A percentile compares a stretch with the other conserved stretches of the same genome.
phyloP scores from a whole-genome alignment of 306 rosid genomes.

The Phaseolus lunatus region DNA sequence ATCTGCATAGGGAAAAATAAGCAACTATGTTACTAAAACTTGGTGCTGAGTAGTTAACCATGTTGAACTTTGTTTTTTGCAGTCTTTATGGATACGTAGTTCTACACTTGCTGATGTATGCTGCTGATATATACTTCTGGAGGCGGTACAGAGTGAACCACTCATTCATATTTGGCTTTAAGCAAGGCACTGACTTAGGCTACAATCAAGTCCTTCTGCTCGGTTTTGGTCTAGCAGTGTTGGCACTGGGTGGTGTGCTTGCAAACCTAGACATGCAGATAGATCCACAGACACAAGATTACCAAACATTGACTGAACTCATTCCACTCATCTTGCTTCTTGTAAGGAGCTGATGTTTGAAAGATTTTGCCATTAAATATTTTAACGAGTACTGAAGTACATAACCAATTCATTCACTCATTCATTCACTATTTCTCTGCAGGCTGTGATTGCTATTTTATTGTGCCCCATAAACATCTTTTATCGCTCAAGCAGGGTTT shows the following conservation, averaged over 20 bases:
- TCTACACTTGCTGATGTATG: slow-evolving; percentile 76
- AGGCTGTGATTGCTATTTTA: slow-evolving; percentile 52
- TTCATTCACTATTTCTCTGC: slow-evolving; percentile 21
- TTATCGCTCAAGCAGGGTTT: slow-evolving; percentile 64
- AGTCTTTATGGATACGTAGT: slow-evolving; percentile 70
- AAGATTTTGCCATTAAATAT: neutral
- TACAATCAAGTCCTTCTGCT: slow-evolving; percentile 62
- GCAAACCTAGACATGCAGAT: slow-evolving; percentile 77
- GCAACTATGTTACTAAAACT: neutral
- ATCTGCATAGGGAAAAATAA: neutral
- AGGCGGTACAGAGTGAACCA: slow-evolving; percentile 65
- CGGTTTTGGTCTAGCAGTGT: slow-evolving; percentile 55
- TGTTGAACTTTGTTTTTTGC: slow-evolving; percentile 40
- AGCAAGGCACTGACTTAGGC: slow-evolving; percentile 67
- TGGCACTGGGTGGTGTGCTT: slow-evolving; percentile 66
- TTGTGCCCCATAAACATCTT: slow-evolving; percentile 67
- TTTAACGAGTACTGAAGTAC: neutral
- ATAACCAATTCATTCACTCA: neutral
- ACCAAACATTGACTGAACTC: slow-evolving; percentile 62
- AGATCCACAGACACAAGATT: slow-evolving; percentile 60
- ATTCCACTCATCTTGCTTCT: slow-evolving; percentile 64
- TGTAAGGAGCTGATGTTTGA: slow-evolving; percentile 52
- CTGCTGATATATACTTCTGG: slow-evolving; percentile 66
- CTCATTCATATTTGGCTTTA: slow-evolving; percentile 78
- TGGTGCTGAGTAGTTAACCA: neutral